Percentiles rank a stretch among this genome's conserved stretches.
Conservation (phyloP, 768 basidiomycete species). For the Daedalea quercina region DNA sequence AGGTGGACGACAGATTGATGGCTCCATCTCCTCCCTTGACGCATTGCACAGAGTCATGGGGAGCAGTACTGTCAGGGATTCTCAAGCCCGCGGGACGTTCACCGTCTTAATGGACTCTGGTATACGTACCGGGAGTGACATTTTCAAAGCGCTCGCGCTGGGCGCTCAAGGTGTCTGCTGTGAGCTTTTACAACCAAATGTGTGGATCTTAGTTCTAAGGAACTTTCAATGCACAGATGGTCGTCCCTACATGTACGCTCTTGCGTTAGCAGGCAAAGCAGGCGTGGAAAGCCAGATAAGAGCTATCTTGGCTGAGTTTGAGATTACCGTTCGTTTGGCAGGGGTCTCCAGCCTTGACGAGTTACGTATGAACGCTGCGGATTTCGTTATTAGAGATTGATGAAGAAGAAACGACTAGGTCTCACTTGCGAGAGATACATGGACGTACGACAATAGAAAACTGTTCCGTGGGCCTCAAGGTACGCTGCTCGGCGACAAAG, state of each 20-base stretch:
- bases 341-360: conserved; percentile 54
- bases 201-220: neutral
- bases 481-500: no score
- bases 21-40: conserved; percentile 65
- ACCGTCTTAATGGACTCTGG: conserved; percentile 76
- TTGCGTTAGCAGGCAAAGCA: conserved; percentile 59
- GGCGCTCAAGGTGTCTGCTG: conserved; percentile 78
- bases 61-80: conserved; percentile 49
- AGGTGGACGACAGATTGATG: conserved; percentile 77
- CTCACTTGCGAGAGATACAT: no score
- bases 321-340: conserved; percentile 53
- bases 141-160: conserved; percentile 78
- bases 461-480: no score
- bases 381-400: neutral
- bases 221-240: conserved; percentile 42
- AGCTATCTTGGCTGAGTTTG: conserved; percentile 61
- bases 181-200: conserved; percentile 27
- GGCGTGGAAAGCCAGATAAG: conserved; percentile 73
- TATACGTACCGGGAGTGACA: conserved; percentile 76
- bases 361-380: conserved; percentile 43
- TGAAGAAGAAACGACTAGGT: no score
- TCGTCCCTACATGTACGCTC: conserved; percentile 68
- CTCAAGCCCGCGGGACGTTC: conserved; percentile 53
- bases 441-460: no score
- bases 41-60: conserved; percentile 64